These are phyloP conservation scores for Ustilaginoidea virens DNA, from an alignment of 2,329 filamentous ascomycete genomes.

Conservation along the genomic window DNA sequence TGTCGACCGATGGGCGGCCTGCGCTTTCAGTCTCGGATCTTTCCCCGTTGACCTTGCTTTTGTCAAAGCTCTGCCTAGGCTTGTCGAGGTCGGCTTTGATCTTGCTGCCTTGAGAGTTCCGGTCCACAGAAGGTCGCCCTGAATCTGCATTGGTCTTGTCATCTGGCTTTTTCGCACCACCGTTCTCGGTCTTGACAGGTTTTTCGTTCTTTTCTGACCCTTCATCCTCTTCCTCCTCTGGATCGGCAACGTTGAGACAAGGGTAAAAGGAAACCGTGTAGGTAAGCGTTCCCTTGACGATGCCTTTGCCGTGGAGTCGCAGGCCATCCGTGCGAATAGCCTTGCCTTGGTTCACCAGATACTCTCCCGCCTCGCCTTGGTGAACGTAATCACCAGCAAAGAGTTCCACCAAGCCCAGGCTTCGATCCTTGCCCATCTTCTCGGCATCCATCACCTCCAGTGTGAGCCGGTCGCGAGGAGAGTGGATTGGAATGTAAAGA, in stretches of 20 bases:
- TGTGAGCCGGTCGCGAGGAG: conserved; percentile 63
- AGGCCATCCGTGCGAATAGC: conserved; percentile 50
- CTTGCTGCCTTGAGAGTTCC: conserved; percentile 24
- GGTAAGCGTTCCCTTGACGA: conserved; percentile 63
- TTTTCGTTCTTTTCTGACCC: conserved; percentile 22
- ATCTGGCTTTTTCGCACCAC: conserved; percentile 13
- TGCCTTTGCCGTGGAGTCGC: conserved; percentile 55
- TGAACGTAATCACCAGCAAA: conserved; percentile 62
- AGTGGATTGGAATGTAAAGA: conserved; percentile 84
- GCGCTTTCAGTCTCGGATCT: conserved; percentile 19
- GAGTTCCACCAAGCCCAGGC: conserved; percentile 68
- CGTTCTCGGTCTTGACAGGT: conserved; percentile 67
- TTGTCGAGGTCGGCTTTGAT: conserved; percentile 23
- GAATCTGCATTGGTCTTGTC: conserved; percentile 3
- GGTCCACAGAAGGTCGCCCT: conserved; percentile 7
- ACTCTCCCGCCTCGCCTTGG: conserved; percentile 69
- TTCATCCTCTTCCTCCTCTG: conserved; percentile 63
- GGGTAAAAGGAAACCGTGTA: conserved; percentile 87
- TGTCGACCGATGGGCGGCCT: conserved; percentile 17
- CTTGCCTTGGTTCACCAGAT: conserved; percentile 64
- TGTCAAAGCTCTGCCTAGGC: conserved; percentile 1
- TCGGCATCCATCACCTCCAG: conserved; percentile 97
- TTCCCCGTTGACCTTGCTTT: conserved; percentile 4
- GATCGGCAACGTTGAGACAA: conserved; percentile 72
- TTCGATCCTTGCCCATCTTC: conserved; percentile 78